Base-by-base conservation (phyloP, 2,329 filamentous ascomycete species). In the Didymella pomorum region DNA sequence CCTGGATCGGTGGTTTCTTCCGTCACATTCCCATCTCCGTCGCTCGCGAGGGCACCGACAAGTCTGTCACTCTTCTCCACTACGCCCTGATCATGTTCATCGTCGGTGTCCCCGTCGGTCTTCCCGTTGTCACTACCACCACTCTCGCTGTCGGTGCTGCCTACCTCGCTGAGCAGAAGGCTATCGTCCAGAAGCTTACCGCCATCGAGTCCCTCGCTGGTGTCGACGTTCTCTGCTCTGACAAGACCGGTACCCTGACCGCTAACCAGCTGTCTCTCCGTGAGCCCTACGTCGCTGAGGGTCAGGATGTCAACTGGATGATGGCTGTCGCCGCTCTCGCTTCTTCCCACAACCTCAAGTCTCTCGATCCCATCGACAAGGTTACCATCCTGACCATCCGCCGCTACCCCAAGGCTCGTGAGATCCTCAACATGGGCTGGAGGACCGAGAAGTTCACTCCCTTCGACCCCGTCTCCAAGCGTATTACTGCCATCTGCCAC, bases 301-400 rank as follows among this genome's bases (percentile, higher is more conserved):
- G 89, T 69, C 86, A 90, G 73, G 89, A 91, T 78, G 86, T 91
- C 77, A 89, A 92, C 82, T 92, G 89, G 89, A 91, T 92, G 89
- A 91, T 92, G 89, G 89, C 89, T 64, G 89, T 90, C 60, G 89
- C 89, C 60, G 89, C 89, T 61, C 85, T 92, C 55, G 89, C 89
- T 57, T 91, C 89, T 51, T 91, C 89, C 62, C 89, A 92, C 82
- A 92, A 91, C 81, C 83, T 91, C 80, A 89, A 90, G 81, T 89
- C 89, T 61, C 84, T 92, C 62, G 89, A 92, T 74, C 89, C 89
- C 61, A 92, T 92, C 71, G 89, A 92, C 81, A 92, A 92, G 81
- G 87, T 92, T 70, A 92, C 88, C 54, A 89, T 92, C 69, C 82
- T 91, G 58, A 91, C 89, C 53, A 85, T 92, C 70, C 89, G 90